These are phyloP conservation scores for Isatis lusitanica DNA, from an alignment of 441 rosid genomes.

Conservation along the genomic window DNA sequence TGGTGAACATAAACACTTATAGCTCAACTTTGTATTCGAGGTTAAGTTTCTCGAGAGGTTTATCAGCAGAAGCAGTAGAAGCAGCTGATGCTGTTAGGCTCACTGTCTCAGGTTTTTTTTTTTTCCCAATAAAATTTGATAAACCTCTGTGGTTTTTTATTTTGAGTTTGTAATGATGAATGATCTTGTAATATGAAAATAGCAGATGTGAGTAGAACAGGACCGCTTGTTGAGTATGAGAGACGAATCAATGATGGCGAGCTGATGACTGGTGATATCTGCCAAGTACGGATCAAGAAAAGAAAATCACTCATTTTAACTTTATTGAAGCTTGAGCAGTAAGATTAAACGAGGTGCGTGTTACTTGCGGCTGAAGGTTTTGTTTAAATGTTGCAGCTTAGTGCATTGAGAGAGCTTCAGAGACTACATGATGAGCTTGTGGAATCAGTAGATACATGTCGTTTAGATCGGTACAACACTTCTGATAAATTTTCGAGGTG, in stretches of 20 bases:
- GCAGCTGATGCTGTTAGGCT: constrained; percentile 44
- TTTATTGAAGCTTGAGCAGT: not conserved
- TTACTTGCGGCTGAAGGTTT: constrained; percentile 32
- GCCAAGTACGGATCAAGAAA: constrained; percentile 66
- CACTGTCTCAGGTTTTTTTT: constrained; percentile 41
- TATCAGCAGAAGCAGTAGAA: constrained; percentile 49
- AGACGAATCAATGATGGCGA: constrained; percentile 78
- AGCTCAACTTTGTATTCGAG: constrained; percentile 26
- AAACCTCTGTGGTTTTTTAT: not conserved
- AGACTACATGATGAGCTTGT: constrained; percentile 85
- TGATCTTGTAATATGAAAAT: constrained; percentile 19
- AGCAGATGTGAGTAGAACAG: constrained; percentile 59
- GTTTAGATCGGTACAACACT: constrained; percentile 79
- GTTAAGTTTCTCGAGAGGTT: constrained; percentile 40
- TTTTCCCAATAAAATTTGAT: not conserved
- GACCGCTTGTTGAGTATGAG: constrained; percentile 90
- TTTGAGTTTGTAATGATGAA: not conserved
- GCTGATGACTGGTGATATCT: constrained; percentile 81
- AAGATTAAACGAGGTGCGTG: not conserved
- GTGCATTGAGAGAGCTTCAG: constrained; percentile 85
- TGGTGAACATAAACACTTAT: constrained; percentile 24
- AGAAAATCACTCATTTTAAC: not conserved
- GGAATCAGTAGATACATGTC: constrained; percentile 76
- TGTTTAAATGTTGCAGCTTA: constrained; percentile 50
- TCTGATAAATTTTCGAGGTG: constrained; percentile 81